Base-by-base conservation (phyloP, 306 rosid species). In the Carpinus fangiana region DNA sequence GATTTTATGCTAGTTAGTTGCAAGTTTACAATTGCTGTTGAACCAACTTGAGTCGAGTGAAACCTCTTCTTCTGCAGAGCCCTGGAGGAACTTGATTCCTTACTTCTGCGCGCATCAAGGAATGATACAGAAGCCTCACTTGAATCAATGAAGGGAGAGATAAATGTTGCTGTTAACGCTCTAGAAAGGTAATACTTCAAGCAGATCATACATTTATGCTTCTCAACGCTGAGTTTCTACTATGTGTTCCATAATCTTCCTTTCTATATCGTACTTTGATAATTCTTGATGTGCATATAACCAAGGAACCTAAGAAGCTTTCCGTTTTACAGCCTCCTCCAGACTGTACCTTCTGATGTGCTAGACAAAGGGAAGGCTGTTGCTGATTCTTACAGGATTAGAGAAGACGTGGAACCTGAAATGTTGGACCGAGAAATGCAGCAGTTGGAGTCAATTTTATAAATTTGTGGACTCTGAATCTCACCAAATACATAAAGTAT, bases 331-430 rank as follows among this genome's bases (percentile, higher is more conserved):
- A 95, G 99, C 81, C 99, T 90, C 80, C 91, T 95, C 51, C 89
- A 86, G 83, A 95, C 98, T 5, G 99, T 95, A 34, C 94, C 98
- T 2, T 79, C 91, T 11, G 97, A 93, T 72, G 94, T 91, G 85
- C 84, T 93, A 13, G 85, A 82, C 12, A 93, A 93, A 80, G 98
- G 94, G 48, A 85, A 87, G 84, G 84, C 85, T 10, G 79, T 92
- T 8, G 99, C 99, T 1, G 93, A 95, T 79, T 86, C 93, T 28
- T 95, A 93, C 81, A 79, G 88, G 82, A 86, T 70, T 73, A 77
- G 80, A 4, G 86, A 86, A 80, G 88, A 87, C 12, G 87, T 41
- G 34, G 90, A 85, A 75, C 61, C 80, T 21, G 87, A 79, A 73
- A 80, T 55, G 73, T 77, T 53, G 47, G 98, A 88, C 87, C 90